Percentiles rank a stretch among this genome's conserved stretches.
Conservation (phyloP, 495 filamentous ascomycete genomes). For the Penicillium verhagenii region DNA sequence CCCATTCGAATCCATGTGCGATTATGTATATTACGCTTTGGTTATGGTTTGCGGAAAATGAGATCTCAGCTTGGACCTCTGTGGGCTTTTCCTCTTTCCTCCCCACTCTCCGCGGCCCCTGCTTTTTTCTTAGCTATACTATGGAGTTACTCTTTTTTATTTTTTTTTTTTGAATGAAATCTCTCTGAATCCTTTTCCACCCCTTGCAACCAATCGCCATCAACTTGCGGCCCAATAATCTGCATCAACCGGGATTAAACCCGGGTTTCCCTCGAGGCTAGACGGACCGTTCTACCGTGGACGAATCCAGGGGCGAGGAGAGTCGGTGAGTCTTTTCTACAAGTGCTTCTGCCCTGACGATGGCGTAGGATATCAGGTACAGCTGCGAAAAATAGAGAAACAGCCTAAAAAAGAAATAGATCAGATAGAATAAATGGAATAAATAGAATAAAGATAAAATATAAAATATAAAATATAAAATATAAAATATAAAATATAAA, state of each 20-base stretch:
- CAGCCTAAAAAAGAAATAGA: too few relatives aligned
- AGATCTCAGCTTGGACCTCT: neutral
- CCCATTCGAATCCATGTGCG: neutral
- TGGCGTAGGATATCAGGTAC: too few relatives aligned
- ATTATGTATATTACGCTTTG: neutral
- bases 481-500: neutral
- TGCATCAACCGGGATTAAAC: conserved; percentile 5
- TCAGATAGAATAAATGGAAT: too few relatives aligned
- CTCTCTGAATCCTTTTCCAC: neutral
- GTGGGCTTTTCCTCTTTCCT: too few relatives aligned
- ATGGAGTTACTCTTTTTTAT: neutral
- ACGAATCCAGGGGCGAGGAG: conserved; percentile 15
- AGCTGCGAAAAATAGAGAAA: too few relatives aligned
- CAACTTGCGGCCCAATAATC: neutral
- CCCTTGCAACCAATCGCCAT: neutral
- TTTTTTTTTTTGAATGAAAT: too few relatives aligned
- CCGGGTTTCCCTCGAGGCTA: conserved; percentile 7
- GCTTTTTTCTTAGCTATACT: too few relatives aligned
- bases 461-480: neutral
- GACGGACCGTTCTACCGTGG: conserved; percentile 8
- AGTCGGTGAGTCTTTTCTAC: conserved; percentile 24
- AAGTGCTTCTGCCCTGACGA: too few relatives aligned
- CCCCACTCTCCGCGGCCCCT: too few relatives aligned
- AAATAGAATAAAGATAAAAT: too few relatives aligned
- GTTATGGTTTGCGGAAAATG: neutral